phyloP scores from a whole-genome alignment of 2,329 filamentous ascomycete species.

The Cladosporium sp. region DNA sequence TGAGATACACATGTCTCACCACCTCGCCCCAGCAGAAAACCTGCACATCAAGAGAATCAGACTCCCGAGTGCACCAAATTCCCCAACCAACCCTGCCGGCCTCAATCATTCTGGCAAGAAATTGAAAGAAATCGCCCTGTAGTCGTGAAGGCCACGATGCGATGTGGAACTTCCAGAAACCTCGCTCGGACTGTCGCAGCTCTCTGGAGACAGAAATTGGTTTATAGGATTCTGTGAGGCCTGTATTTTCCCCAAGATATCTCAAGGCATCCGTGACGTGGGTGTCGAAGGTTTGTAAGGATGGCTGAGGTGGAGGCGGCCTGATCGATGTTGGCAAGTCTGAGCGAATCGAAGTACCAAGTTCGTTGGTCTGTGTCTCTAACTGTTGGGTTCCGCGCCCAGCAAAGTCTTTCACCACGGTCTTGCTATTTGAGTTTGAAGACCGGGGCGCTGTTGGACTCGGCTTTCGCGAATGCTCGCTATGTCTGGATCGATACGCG shows the following conservation, averaged over 20 bases:
- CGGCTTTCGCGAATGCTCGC: no score
- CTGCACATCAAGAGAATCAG: slow-evolving; percentile 43
- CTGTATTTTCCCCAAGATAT: slow-evolving; percentile 28
- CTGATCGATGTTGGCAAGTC: slow-evolving; percentile 16
- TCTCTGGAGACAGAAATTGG: slow-evolving; percentile 40
- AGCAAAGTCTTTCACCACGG: neutral
- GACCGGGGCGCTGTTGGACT: no score
- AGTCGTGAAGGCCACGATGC: slow-evolving; percentile 47
- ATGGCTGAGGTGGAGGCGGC: slow-evolving; percentile 21
- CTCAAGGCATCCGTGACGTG: slow-evolving; percentile 28
- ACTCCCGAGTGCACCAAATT: slow-evolving; percentile 48
- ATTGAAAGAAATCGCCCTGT: slow-evolving; percentile 56
- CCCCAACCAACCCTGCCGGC: slow-evolving; percentile 63
- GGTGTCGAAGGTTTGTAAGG: slow-evolving; percentile 21
- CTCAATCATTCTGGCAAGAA: slow-evolving; percentile 55
- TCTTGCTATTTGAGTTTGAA: slow-evolving; percentile 6
- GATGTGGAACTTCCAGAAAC: slow-evolving; percentile 68
- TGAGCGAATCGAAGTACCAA: neutral
- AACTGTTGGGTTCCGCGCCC: neutral
- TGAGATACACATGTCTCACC: slow-evolving; percentile 65
- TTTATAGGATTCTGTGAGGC: slow-evolving; percentile 27
- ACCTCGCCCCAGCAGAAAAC: slow-evolving; percentile 77
- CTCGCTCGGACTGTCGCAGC: slow-evolving; percentile 61
- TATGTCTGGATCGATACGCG: no score
- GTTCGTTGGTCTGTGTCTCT: neutral